Base-by-base conservation (phyloP, 108 stramenopile genomes). In the Nannochloropsis gaditana region DNA sequence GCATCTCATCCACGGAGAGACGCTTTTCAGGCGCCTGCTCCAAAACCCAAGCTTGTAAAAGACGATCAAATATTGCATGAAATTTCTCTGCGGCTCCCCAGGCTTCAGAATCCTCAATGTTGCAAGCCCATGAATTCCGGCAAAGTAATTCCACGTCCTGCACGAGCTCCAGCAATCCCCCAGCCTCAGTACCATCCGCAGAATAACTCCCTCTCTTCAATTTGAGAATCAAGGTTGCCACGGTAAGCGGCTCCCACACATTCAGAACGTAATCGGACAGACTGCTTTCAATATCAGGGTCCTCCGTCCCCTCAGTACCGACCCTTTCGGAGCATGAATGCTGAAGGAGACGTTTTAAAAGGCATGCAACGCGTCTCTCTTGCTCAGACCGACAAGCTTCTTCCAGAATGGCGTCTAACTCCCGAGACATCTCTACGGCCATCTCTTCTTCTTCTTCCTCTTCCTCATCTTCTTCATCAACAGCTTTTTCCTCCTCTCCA, bases 201-300 rank as follows among this genome's bases (percentile, higher is more conserved):
- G 59, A 73, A n/a, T 73, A 73, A 3, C n/a, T n/a, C 59, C 59
- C 59, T 15, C 59, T 73, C 59, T 73, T 73, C 19, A 73, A n/a
- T n/a, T 73, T 73, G 5, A 73, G 59, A n/a, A 73, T n/a, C 59
- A 73, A n/a, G 2, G 59, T n/a, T n/a, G 59, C 59, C 59, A 73
- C 59, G 19, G 59, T 73, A 73, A 73, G 19, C 19, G 59, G 59
- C 59, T 73, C 59, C 59, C 59, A 73, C 59, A 73, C 59, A 73
- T 73, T 15, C 59, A 73, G 6, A 15, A 73, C 59, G 59, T 73
- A 73, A 2, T 73, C 59, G 3, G 59, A 73, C 59, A 73, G 6
- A n/a, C 59, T 73, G 59, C 59, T 73, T n/a, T 73, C 59, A 15
- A 50, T 15, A 50, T 50, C 47, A 10, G 47, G 47, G 15, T 50